Base-by-base conservation (phyloP, 2,329 filamentous ascomycete species). In the Pseudomassariella vexata region DNA sequence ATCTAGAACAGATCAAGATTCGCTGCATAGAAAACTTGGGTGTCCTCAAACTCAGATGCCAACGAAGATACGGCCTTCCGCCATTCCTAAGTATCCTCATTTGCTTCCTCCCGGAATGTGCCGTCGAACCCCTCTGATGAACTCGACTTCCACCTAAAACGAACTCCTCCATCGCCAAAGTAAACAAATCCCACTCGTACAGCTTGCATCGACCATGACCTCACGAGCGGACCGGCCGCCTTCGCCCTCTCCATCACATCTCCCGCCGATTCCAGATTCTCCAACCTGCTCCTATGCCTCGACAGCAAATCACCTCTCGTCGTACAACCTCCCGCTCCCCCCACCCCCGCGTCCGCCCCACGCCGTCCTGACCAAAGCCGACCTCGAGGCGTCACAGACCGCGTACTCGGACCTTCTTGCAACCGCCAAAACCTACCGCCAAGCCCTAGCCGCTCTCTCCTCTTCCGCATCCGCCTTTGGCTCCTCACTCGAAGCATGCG, bases 261-360 rank as follows among this genome's bases (percentile, higher is more conserved):
- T 78, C 0, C 75, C 75, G 12, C 70, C 73, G 2, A 63, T 80
- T n/a, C 77, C 77, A 5, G 58, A 59, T n/a, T 80, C 76, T 12
- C 77, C 77, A 23, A 70, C 76, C 16, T 79, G 73, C 53, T 79
- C 77, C 10, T 68, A 78, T 52, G 73, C 76, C 36, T 79, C 75
- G 24, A 81, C 76, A 12, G 65, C 75, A 20, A 75, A 76, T 46
- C 74, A 70, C 5, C 55, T 78, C 25, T 76, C 74, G 6, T 59
- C 70, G 19, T 78, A 71, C 57, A 72, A 66, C 50, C 63, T 81
- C 6, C 75, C 76, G 2, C 62, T 71, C 3, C 76, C 77, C n/a
- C 76, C 76, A 3, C 67, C 75, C 5, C 75, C 76, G 3, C 66
- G 64, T 19, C 63, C 73, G n/a, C 50, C 65, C 11, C 69, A 79